Conservation (phyloP, 2,329 filamentous ascomycete species). For the Chrysoporthe puriensis region DNA sequence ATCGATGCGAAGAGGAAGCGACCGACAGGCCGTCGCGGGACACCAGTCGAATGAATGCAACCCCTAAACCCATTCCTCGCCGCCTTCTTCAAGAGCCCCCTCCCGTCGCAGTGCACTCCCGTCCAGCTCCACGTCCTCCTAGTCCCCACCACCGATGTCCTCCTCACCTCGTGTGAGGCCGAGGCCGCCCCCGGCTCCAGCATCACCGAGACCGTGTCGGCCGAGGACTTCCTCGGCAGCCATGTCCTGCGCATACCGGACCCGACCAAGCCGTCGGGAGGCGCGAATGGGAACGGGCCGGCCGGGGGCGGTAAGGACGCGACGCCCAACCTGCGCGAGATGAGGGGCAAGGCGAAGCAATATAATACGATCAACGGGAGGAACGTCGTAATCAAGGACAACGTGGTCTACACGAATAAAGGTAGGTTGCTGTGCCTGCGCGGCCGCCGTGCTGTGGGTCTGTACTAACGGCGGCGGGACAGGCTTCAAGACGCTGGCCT, state of each 20-base stretch:
- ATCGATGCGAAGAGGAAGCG: constrained; percentile 26
- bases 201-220: constrained; percentile 79
- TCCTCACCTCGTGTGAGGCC: constrained; percentile 84
- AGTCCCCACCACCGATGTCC: constrained; percentile 89
- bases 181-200: constrained; percentile 69
- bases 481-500: constrained; percentile 92
- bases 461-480: constrained; percentile 25
- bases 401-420: constrained; percentile 93
- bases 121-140: constrained; percentile 91
- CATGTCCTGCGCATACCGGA: constrained; percentile 87
- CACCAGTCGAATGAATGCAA: constrained; percentile 71
- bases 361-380: constrained; percentile 91
- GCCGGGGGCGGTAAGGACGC: constrained; percentile 52
- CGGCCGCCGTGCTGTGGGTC: not conserved
- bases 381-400: constrained; percentile 93
- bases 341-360: constrained; percentile 89
- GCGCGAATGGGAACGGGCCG: constrained; percentile 42
- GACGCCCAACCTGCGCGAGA: constrained; percentile 74
- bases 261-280: constrained; percentile 52
- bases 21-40: constrained; percentile 28
- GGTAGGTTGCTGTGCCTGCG: constrained; percentile 54
- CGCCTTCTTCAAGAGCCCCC: constrained; percentile 97
- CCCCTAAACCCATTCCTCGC: constrained; percentile 98
- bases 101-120: constrained; percentile 88
- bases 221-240: constrained; percentile 94